phyloP scores from a whole-genome alignment of 352 stramenopile genomes.

The Pythium insidiosum region DNA sequence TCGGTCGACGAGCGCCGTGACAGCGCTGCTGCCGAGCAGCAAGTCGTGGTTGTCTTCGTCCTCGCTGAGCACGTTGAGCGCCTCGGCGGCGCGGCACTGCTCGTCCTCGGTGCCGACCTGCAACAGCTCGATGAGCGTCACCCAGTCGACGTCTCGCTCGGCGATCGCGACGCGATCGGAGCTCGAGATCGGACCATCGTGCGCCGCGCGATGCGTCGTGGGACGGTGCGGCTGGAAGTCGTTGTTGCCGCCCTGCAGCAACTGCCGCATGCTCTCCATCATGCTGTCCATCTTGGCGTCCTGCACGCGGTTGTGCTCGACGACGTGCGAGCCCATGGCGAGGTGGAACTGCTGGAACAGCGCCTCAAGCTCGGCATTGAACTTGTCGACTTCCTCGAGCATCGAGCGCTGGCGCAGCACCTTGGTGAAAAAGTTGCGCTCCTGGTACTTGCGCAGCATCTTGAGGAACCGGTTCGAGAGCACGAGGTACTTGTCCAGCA shows the following conservation, averaged over 20 bases:
- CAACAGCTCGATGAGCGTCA: too few relatives aligned
- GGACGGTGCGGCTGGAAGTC: too few relatives aligned
- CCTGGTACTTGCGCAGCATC: slow-evolving; percentile 6
- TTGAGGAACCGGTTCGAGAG: slow-evolving; percentile 5
- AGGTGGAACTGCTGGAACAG: slow-evolving; percentile 9
- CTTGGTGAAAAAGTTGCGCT: slow-evolving; percentile 6
- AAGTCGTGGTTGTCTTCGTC: too few relatives aligned
- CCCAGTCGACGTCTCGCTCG: too few relatives aligned
- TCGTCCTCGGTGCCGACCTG: too few relatives aligned
- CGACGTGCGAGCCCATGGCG: slow-evolving; percentile 10
- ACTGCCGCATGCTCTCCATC: slow-evolving; percentile 4
- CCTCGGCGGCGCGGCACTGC: too few relatives aligned
- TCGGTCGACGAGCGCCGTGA: too few relatives aligned
- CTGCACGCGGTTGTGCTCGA: slow-evolving; percentile 6
- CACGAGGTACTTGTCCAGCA: slow-evolving; percentile 9
- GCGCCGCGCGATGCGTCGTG: too few relatives aligned
- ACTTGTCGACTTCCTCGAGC: slow-evolving; percentile 2
- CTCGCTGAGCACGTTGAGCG: too few relatives aligned
- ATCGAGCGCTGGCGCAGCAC: slow-evolving; percentile 4
- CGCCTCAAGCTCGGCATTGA: slow-evolving; percentile 9
- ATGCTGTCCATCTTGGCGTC: slow-evolving; percentile 5
- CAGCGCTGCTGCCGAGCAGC: too few relatives aligned
- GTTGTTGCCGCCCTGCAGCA: background rate
- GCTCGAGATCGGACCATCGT: too few relatives aligned
- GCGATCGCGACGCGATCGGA: too few relatives aligned